These are phyloP conservation scores for Xylaria curta DNA, from an alignment of 495 filamentous ascomycete genomes.

Conservation along the genomic window DNA sequence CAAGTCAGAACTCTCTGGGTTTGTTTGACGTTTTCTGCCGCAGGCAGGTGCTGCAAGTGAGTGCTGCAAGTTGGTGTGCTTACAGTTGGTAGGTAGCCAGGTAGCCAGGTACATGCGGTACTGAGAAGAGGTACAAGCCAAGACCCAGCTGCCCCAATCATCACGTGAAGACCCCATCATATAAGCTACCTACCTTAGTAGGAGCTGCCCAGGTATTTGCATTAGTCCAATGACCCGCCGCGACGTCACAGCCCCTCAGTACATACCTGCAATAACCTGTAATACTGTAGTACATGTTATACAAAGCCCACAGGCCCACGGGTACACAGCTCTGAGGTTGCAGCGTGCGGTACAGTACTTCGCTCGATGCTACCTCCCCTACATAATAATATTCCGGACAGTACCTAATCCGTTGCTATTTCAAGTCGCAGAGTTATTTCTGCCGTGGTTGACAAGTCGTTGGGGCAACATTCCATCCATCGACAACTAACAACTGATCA, in stretches of 20 bases:
- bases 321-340: not conserved
- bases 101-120: no score
- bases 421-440: not conserved
- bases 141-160: constrained; percentile 14
- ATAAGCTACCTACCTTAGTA: constrained; percentile 11
- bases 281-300: no score
- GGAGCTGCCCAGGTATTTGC: constrained; percentile 24
- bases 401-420: not conserved
- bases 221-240: constrained; percentile 18
- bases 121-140: not conserved
- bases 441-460: constrained; percentile 1
- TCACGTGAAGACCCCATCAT: constrained; percentile 27
- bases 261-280: not conserved
- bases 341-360: not conserved
- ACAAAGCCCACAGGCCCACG: not conserved
- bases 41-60: not conserved
- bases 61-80: not conserved
- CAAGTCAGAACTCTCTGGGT: constrained; percentile 1
- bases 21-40: not conserved
- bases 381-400: constrained; percentile 1
- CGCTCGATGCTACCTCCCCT: not conserved
- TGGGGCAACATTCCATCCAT: constrained; percentile 7
- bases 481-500: not conserved
- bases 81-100: not conserved
- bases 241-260: constrained; percentile 26